Evolutionary conservation across 1,284 basidiomycete species (phyloP).

Genomic region (Sporisorium graminicola): DNA sequence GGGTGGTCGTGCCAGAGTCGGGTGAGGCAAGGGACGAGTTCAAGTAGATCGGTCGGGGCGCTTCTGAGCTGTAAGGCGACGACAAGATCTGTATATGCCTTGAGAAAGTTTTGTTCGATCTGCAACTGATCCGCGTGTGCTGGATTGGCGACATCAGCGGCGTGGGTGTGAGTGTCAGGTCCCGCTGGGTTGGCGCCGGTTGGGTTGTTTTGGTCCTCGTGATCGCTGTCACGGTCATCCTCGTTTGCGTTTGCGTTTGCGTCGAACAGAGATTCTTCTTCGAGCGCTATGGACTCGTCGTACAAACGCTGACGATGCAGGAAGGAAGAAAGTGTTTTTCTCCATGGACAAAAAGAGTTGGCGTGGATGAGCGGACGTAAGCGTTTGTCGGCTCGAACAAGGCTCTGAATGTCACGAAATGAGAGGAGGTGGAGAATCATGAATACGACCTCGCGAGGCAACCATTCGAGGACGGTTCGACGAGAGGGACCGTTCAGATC

Average conservation of each 20-base stretch:
- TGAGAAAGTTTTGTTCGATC: slow-evolving; percentile 30
- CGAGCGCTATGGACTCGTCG: slow-evolving; percentile 37
- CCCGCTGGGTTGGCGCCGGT: not conserved
- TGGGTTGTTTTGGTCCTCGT: slow-evolving; percentile 4
- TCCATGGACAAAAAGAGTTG: slow-evolving; percentile 52
- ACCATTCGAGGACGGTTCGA: slow-evolving; percentile 60
- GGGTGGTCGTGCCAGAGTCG: slow-evolving; percentile 35
- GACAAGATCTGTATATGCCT: slow-evolving; percentile 43
- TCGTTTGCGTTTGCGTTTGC: slow-evolving; percentile 13
- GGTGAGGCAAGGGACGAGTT: slow-evolving; percentile 36
- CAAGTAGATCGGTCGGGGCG: slow-evolving; percentile 46
- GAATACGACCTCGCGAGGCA: slow-evolving; percentile 56
- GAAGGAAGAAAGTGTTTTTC: slow-evolving; percentile 49
- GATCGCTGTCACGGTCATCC: slow-evolving; percentile 7
- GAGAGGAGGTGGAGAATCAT: slow-evolving; percentile 52
- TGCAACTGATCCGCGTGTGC: slow-evolving; percentile 20
- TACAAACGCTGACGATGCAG: slow-evolving; percentile 33
- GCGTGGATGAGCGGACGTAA: slow-evolving; percentile 53
- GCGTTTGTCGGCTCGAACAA: slow-evolving; percentile 51
- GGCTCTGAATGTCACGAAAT: slow-evolving; percentile 45
- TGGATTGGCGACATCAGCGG: not conserved
- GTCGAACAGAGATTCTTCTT: slow-evolving; percentile 34
- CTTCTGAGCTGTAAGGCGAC: slow-evolving; percentile 31
- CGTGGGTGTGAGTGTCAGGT: not conserved
- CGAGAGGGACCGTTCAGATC: slow-evolving; percentile 42